Evolutionary conservation across 768 basidiomycete genomes (phyloP).

Genomic region (Thelephora aurantiotincta): DNA sequence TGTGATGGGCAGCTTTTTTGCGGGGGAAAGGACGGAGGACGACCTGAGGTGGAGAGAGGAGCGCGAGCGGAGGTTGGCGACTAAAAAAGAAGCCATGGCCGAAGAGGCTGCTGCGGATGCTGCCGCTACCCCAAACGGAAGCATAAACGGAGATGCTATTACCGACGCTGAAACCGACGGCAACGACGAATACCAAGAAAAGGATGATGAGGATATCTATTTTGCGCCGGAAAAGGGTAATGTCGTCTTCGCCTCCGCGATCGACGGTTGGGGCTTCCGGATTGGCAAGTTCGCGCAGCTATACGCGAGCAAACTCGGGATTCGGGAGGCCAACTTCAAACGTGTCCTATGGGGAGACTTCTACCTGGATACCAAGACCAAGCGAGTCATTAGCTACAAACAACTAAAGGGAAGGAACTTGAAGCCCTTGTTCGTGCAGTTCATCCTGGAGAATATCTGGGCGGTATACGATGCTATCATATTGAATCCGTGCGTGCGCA

Average conservation of each 20-base stretch:
- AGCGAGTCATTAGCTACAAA: conserved; percentile 82
- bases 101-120: conserved; percentile 51
- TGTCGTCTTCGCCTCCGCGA: conserved; percentile 89
- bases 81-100: conserved; percentile 56
- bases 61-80: conserved; percentile 66
- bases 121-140: conserved; percentile 39
- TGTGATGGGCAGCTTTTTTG: conserved; percentile 94
- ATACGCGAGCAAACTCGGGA: conserved; percentile 80
- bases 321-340: conserved; percentile 77
- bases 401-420: conserved; percentile 75
- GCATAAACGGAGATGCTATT: conserved; percentile 17
- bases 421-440: conserved; percentile 95
- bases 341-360: conserved; percentile 95
- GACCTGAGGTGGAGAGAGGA: conserved; percentile 91
- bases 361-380: conserved; percentile 92
- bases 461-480: conserved; percentile 87
- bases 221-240: conserved; percentile 94
- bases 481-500: conserved; percentile 66
- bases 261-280: conserved; percentile 97
- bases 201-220: conserved; percentile 95
- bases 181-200: conserved; percentile 71
- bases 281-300: conserved; percentile 87
- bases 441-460: conserved; percentile 95
- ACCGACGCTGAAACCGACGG: conserved; percentile 29
- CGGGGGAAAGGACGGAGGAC: conserved; percentile 92